These are phyloP conservation scores for Dinochytrium kinnereticum DNA, from an alignment of 371 early-diverging fungal species.

Conservation along the genomic window DNA sequence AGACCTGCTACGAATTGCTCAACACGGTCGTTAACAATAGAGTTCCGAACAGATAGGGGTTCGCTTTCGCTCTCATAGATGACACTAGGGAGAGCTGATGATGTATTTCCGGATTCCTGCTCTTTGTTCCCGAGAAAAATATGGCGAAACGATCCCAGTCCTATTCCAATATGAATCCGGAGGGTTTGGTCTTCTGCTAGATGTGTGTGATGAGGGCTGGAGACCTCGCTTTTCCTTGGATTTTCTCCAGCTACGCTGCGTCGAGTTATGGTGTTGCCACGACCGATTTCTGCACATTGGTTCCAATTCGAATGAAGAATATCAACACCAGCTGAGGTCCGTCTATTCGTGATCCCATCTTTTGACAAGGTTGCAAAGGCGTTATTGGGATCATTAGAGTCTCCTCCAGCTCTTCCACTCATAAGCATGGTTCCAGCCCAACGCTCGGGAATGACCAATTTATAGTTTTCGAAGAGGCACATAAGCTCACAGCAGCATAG, in stretches of 20 bases:
- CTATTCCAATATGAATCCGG: slow-evolving; percentile 31
- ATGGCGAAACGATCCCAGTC: slow-evolving; percentile 22
- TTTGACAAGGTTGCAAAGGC: background rate
- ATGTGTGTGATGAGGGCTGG: too few relatives aligned
- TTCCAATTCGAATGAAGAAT: background rate
- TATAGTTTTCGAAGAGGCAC: slow-evolving; percentile 21
- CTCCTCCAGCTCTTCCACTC: background rate
- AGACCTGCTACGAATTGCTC: slow-evolving; percentile 30
- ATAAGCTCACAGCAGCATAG: slow-evolving; percentile 25
- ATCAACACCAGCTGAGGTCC: background rate
- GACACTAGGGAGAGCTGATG: too few relatives aligned
- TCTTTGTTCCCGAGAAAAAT: slow-evolving; percentile 2
- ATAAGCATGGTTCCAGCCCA: background rate
- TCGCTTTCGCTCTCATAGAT: too few relatives aligned
- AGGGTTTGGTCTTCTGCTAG: background rate
- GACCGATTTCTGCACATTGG: too few relatives aligned
- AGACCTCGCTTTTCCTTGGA: too few relatives aligned
- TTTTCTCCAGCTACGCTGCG: too few relatives aligned
- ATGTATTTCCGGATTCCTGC: background rate
- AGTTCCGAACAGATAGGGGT: too few relatives aligned
- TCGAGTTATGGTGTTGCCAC: too few relatives aligned
- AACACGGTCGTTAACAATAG: background rate
- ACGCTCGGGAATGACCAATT: slow-evolving; percentile 24
- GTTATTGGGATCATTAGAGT: background rate
- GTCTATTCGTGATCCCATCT: background rate